phyloP scores from a whole-genome alignment of 139 green algal species.

The Auxenochlorella pyrenoidosa region DNA sequence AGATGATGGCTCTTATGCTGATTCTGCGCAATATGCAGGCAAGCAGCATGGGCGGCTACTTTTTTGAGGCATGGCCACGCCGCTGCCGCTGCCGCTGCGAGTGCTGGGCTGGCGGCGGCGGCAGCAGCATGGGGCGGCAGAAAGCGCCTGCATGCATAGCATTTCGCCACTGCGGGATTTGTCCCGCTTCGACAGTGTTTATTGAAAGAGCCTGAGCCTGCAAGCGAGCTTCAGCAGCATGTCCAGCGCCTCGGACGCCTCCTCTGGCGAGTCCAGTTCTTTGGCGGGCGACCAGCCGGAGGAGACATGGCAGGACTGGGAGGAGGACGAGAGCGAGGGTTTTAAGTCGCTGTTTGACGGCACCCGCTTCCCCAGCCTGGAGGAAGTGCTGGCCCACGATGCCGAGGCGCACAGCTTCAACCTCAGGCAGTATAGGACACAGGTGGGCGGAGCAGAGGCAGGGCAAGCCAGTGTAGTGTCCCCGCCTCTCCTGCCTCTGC shows the following conservation, averaged over 20 bases:
- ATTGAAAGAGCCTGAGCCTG: no score
- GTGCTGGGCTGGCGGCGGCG: no score
- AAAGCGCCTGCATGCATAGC: neutral
- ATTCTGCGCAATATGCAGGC: no score
- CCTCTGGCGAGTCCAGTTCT: neutral
- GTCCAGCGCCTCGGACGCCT: neutral
- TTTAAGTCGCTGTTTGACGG: conserved; percentile 72
- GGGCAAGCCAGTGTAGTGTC: neutral
- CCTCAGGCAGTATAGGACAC: conserved; percentile 19
- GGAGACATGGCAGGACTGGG: conserved; percentile 62
- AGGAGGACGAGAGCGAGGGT: conserved; percentile 56
- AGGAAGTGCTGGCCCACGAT: conserved; percentile 76
- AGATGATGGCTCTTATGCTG: no score
- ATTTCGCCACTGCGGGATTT: no score
- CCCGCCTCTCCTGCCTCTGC: neutral
- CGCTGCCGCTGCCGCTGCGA: no score
- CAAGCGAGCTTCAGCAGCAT: no score
- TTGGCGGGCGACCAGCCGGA: conserved; percentile 15
- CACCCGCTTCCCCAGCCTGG: conserved; percentile 51
- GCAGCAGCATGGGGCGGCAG: no score
- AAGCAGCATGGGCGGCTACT: no score
- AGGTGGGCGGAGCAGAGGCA: conserved; percentile 9
- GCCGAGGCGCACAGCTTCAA: conserved; percentile 56
- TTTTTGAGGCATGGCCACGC: no score
- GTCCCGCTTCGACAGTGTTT: no score